Conservation (phyloP, 2,329 filamentous ascomycete genomes). For the Colletotrichum tofieldiae region DNA sequence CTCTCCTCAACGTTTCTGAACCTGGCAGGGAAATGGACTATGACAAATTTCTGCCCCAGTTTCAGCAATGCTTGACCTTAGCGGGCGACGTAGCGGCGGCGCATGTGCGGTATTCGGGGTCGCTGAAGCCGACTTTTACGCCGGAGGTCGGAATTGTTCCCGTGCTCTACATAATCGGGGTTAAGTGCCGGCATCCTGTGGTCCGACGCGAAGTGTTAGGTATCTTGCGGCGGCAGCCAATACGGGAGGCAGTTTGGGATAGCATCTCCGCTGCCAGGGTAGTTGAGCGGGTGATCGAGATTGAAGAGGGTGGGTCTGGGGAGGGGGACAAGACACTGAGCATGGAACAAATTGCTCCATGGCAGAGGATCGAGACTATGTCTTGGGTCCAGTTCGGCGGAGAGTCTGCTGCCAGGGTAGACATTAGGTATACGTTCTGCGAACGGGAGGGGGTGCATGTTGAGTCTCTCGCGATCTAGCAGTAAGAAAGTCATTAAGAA, state of each 20-base stretch:
- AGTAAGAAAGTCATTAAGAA: too few relatives aligned
- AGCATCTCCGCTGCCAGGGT: background rate
- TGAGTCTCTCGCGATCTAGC: background rate
- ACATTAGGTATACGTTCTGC: background rate
- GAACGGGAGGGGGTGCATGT: background rate
- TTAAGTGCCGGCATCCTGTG: background rate
- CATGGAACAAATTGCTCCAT: background rate
- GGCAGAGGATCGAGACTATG: background rate
- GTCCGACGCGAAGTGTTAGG: background rate
- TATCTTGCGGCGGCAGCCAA: background rate
- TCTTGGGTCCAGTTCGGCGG: background rate
- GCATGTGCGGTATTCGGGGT: conserved; percentile 46
- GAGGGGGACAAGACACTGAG: background rate
- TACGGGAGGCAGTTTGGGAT: background rate
- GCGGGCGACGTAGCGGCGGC: conserved; percentile 46
- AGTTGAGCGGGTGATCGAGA: background rate
- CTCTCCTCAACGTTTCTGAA: conserved; percentile 40
- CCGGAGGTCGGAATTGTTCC: background rate
- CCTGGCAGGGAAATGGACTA: conserved; percentile 50
- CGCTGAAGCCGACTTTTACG: background rate
- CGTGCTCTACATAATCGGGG: background rate
- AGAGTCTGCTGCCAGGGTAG: background rate
- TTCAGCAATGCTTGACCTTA: conserved; percentile 48
- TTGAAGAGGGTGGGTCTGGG: background rate
- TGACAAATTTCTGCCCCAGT: conserved; percentile 50